Evolutionary conservation across 495 filamentous ascomycete species (phyloP), one percentile per base, ranked within the genome.

Genomic region (Neurospora africana): DNA sequence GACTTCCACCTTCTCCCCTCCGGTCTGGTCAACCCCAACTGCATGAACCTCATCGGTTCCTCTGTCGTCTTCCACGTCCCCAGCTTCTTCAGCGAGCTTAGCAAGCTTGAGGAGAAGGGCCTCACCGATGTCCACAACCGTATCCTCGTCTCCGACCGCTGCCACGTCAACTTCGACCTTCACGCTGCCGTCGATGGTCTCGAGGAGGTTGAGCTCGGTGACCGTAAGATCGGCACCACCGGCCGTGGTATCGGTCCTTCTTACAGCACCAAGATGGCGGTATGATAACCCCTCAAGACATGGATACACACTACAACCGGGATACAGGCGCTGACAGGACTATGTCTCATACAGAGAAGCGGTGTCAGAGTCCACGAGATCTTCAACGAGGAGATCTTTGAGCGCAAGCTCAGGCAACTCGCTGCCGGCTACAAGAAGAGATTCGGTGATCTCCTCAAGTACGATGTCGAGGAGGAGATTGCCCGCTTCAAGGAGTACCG

Each of bases 391-490:
- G 80, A 86, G 36, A 69, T 76, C 39, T 93, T 97, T 76, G 93
- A 96, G 81, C 79, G 82, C 39, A 92, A 91, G 80, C 80, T 97
- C 69, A 85, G 91, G 68, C 80, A 83, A 10, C 82, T 97, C 70
- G 90, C 88, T 3, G 73, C 81, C 21, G 87, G 89, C 5, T 95
- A 90, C 82, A 87, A 89, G 80, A 88, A 89, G 72, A 84, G 91
- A 11, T 97, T 90, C 77, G 93, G 94, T 17, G 88, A 92, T 71
- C 79, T 95, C 71, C 81, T 89, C 71, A 74, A 87, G 70, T 97
- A 97, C 76, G 88, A 92, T 76, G 87, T 91, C 39, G 93, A 97
- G 77, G 89, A 89, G 53, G 93, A 98, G 82, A 89, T 97, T 81
- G 83, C 78, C 17, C 85, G 86, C 47, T 81, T 83, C 73, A 75